These are phyloP conservation scores for Achlya hypogyna DNA, from an alignment of 352 stramenopile species.

Conservation along the genomic window DNA sequence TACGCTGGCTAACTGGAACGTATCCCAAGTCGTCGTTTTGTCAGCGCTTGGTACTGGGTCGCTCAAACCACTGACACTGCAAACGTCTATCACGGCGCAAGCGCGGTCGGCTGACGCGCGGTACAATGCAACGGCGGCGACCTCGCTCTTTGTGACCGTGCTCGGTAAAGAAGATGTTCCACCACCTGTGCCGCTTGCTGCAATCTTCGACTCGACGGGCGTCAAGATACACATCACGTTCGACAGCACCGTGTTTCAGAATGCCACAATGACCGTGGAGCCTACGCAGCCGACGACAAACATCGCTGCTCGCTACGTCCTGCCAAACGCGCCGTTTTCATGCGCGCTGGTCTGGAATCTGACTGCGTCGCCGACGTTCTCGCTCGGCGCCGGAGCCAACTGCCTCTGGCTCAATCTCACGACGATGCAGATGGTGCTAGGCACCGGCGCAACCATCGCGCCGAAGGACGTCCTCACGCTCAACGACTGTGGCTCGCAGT, in stretches of 20 bases:
- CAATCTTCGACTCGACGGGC: constrained; percentile 43
- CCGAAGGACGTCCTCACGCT: constrained; percentile 35
- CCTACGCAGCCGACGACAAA: background rate
- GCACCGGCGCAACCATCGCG: constrained; percentile 33
- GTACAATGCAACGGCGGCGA: constrained; percentile 26
- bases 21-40: background rate
- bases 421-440: constrained; percentile 40
- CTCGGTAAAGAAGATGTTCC: constrained; percentile 47
- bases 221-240: constrained; percentile 48
- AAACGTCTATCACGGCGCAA: background rate
- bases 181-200: constrained; percentile 37
- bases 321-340: constrained; percentile 24
- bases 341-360: constrained; percentile 44
- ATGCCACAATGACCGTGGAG: constrained; percentile 43
- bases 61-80: constrained; percentile 8
- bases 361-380: constrained; percentile 23
- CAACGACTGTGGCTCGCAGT: constrained; percentile 33
- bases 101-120: background rate
- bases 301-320: constrained; percentile 10
- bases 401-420: constrained; percentile 54
- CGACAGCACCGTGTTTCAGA: constrained; percentile 58
- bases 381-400: constrained; percentile 27
- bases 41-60: constrained; percentile 9
- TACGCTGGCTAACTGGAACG: constrained; percentile 48
- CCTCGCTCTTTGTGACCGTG: background rate